Evolutionary conservation across 75 land plant species (phyloP).

Genomic region (Adiantum capillusveneris): DNA sequence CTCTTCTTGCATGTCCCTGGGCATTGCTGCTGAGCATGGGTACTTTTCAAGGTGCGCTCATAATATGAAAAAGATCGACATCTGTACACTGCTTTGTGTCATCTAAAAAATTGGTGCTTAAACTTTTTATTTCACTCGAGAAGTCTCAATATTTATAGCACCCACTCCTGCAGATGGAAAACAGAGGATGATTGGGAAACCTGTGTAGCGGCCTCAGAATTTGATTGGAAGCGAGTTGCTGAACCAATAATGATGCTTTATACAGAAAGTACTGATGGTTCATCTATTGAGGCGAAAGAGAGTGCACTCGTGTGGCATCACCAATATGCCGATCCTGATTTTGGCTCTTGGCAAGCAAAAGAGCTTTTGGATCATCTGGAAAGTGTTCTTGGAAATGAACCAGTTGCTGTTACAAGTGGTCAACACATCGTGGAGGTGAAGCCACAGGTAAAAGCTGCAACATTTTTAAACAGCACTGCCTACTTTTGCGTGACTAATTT

Average conservation of each 20-base stretch:
- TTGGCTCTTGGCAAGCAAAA: too few species aligned
- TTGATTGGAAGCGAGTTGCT: slow-evolving; percentile 74
- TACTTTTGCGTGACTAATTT: too few species aligned
- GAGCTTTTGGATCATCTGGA: slow-evolving; percentile 86
- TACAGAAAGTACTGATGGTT: slow-evolving; percentile 87
- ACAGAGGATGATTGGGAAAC: slow-evolving; percentile 62
- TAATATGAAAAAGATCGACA: background rate
- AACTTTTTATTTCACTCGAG: background rate
- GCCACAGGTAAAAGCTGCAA: slow-evolving; percentile 94
- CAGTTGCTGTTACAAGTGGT: slow-evolving; percentile 78
- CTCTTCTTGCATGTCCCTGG: slow-evolving; percentile 45
- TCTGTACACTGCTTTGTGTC: background rate
- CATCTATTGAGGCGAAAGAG: slow-evolving; percentile 64
- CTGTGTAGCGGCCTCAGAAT: slow-evolving; percentile 43
- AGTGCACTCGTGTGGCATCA: slow-evolving; percentile 81
- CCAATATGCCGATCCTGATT: slow-evolving; percentile 75
- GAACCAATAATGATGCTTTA: slow-evolving; percentile 73
- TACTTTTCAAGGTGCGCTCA: slow-evolving; percentile 50
- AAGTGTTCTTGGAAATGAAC: slow-evolving; percentile 82
- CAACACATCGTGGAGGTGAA: slow-evolving; percentile 76
- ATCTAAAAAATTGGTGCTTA: slow-evolving; percentile 1
- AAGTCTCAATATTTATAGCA: background rate
- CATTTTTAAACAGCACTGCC: too few species aligned
- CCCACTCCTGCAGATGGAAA: slow-evolving; percentile 36
- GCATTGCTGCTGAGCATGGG: slow-evolving; percentile 75